Percentiles rank a stretch among this genome's conserved stretches.
Conservation (phyloP, 2,329 filamentous ascomycete genomes). For the Colletotrichum falcatum region DNA sequence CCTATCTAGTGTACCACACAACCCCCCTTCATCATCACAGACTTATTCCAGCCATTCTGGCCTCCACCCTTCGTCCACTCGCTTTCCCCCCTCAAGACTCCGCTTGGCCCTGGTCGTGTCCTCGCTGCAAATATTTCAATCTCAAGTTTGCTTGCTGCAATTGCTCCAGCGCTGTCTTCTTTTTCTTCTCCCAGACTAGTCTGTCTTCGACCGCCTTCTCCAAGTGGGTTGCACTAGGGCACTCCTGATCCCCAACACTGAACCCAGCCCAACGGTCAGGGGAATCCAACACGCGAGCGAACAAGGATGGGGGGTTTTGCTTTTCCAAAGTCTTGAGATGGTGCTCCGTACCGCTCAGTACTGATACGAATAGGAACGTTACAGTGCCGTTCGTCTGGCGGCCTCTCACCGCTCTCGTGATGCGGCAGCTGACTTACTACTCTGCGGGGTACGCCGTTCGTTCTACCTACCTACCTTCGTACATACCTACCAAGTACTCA, state of each 20-base stretch:
- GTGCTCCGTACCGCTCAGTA: slow-evolving; percentile 9
- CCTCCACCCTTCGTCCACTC: slow-evolving; percentile 12
- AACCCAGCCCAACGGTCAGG: slow-evolving; percentile 37
- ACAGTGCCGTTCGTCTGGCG: background rate
- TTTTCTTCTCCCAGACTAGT: background rate
- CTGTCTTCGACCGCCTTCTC: slow-evolving; percentile 36
- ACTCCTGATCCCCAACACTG: slow-evolving; percentile 31
- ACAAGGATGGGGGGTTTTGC: slow-evolving; percentile 30
- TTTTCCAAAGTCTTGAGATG: slow-evolving; percentile 3
- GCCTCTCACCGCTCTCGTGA: slow-evolving; percentile 35
- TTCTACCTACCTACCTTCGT: background rate
- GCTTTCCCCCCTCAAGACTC: slow-evolving; percentile 37
- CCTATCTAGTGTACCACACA: too few relatives aligned
- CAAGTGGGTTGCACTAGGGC: slow-evolving; percentile 23
- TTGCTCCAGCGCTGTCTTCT: background rate
- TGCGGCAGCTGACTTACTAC: slow-evolving; percentile 37
- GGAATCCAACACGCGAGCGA: slow-evolving; percentile 35
- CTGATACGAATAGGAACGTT: slow-evolving; percentile 2
- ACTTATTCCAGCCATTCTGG: slow-evolving; percentile 36
- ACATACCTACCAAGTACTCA: too few relatives aligned
- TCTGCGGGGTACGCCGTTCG: slow-evolving; percentile 8
- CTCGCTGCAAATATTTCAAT: slow-evolving; percentile 15
- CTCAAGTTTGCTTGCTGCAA: slow-evolving; percentile 14
- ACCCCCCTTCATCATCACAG: slow-evolving; percentile 7
- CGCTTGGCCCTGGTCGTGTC: slow-evolving; percentile 30